Percentiles rank a stretch among this genome's conserved stretches.
phyloP scores from a whole-genome alignment of 768 basidiomycete species.

The Hypsizygus marmoreus region DNA sequence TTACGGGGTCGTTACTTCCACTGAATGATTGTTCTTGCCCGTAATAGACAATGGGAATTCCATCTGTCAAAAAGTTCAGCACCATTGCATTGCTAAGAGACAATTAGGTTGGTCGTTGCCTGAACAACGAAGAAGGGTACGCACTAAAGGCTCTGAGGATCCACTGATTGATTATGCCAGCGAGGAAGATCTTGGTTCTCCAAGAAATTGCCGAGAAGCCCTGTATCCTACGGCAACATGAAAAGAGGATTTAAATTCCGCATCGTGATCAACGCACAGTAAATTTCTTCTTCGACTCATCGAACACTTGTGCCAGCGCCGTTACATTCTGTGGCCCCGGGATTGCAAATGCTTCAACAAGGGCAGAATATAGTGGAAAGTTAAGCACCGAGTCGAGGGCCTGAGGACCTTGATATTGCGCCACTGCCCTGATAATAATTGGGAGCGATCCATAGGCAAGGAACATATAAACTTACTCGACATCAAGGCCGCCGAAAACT shows the following conservation, averaged over 20 bases:
- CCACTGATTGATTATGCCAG: slow-evolving; percentile 72
- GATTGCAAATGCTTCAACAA: slow-evolving; percentile 67
- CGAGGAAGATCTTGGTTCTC: slow-evolving; percentile 80
- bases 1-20: slow-evolving; percentile 67
- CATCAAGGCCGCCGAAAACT: slow-evolving; percentile 58
- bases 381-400: slow-evolving; percentile 71
- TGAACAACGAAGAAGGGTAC: slow-evolving; percentile 19
- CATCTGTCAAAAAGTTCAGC: slow-evolving; percentile 75
- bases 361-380: slow-evolving; percentile 67
- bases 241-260: neutral
- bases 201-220: slow-evolving; percentile 71
- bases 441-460: neutral
- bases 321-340: slow-evolving; percentile 68
- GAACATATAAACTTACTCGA: slow-evolving; percentile 39
- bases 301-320: slow-evolving; percentile 52
- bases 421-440: slow-evolving; percentile 43
- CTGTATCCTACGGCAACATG: slow-evolving; percentile 43
- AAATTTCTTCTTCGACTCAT: slow-evolving; percentile 55
- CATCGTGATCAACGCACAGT: slow-evolving; percentile 17
- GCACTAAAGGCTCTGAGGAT: slow-evolving; percentile 70
- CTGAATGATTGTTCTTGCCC: slow-evolving; percentile 76
- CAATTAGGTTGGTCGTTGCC: neutral
- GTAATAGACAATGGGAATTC: slow-evolving; percentile 84
- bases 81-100: slow-evolving; percentile 67
- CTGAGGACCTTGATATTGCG: slow-evolving; percentile 61